phyloP scores from a whole-genome alignment of 2,329 filamentous ascomycete species.

The Ceratocystis papillata region DNA sequence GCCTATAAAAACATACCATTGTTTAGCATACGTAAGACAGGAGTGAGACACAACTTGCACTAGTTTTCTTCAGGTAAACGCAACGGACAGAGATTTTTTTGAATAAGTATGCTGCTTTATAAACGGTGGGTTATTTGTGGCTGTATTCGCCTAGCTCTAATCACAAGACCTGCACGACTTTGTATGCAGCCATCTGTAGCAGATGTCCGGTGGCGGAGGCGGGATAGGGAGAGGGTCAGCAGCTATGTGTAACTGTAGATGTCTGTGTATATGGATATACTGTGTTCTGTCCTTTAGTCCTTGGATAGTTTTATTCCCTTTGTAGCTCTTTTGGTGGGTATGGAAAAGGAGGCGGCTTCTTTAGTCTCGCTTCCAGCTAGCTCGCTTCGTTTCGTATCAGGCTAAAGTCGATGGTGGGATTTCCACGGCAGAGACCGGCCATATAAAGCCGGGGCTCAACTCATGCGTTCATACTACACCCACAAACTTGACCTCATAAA shows the following conservation, averaged over 20 bases:
- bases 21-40: no score
- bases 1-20: no score
- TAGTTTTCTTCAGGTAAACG: no score
- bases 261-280: not conserved
- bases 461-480: not conserved
- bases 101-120: no score
- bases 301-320: no score
- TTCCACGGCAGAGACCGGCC: not conserved
- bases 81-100: no score
- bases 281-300: no score
- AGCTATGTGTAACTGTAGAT: no score
- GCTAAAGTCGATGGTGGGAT: not conserved
- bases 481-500: not conserved
- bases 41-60: no score
- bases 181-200: not conserved
- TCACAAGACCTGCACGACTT: not conserved
- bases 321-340: not conserved
- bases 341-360: not conserved
- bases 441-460: not conserved
- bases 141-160: not conserved
- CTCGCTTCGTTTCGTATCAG: not conserved
- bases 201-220: constrained; percentile 3
- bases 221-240: not conserved
- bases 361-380: not conserved
- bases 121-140: not conserved